Evolutionary conservation across 2,329 filamentous ascomycete species (phyloP).

Genomic region (Neonectria punicea): DNA sequence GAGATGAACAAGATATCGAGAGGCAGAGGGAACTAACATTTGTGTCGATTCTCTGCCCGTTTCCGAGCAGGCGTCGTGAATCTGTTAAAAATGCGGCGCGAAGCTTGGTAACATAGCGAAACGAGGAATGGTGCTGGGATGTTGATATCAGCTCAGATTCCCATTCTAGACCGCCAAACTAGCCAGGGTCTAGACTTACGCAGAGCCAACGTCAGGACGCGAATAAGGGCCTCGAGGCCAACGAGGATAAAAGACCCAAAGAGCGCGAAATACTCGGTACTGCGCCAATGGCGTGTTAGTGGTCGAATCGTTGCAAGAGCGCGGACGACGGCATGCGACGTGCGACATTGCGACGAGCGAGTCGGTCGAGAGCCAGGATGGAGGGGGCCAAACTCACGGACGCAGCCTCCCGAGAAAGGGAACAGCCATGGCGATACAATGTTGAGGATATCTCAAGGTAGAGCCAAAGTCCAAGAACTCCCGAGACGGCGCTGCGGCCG

Average conservation of each 20-base stretch:
- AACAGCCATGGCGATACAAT: slow-evolving; percentile 56
- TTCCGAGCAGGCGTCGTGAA: slow-evolving; percentile 77
- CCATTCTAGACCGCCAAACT: slow-evolving; percentile 23
- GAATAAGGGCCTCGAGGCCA: slow-evolving; percentile 82
- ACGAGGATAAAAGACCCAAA: slow-evolving; percentile 86
- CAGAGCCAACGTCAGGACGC: slow-evolving; percentile 86
- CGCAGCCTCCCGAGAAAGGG: slow-evolving; percentile 64
- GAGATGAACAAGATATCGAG: slow-evolving; percentile 36
- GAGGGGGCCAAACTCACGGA: slow-evolving; percentile 54
- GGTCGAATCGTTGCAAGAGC: slow-evolving; percentile 19
- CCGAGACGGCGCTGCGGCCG: slow-evolving; percentile 15
- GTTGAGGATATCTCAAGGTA: slow-evolving; percentile 12
- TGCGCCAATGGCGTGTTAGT: slow-evolving; percentile 48
- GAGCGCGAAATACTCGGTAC: slow-evolving; percentile 88
- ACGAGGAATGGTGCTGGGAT: slow-evolving; percentile 79
- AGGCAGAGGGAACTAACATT: slow-evolving; percentile 59
- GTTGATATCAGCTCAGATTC: slow-evolving; percentile 33
- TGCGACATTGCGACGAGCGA: slow-evolving; percentile 11
- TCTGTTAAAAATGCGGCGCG: slow-evolving; percentile 83
- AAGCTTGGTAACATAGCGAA: slow-evolving; percentile 82
- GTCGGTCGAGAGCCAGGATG: slow-evolving; percentile 1
- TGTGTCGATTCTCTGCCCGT: slow-evolving; percentile 74
- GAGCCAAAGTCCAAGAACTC: slow-evolving; percentile 1
- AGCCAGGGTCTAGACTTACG: slow-evolving; percentile 64
- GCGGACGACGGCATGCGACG: slow-evolving; percentile 1